These are phyloP conservation scores for Magnolia officinalis DNA, from an alignment of 164 flowering plant species.

Conservation along the genomic window DNA sequence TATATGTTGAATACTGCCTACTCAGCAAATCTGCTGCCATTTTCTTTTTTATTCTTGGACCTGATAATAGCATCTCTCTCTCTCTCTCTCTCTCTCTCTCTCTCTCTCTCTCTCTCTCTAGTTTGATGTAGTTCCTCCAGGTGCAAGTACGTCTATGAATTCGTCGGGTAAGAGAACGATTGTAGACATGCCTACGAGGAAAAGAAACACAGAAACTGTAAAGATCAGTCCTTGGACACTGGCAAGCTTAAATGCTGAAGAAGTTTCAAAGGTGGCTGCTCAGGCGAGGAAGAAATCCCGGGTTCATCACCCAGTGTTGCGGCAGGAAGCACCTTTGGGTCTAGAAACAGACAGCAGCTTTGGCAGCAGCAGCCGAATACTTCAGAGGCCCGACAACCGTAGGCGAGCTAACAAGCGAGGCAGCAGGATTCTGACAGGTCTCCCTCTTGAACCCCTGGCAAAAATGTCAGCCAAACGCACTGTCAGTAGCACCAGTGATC, in stretches of 20 bases:
- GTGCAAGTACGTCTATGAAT: constrained; percentile 59
- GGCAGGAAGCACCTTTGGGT: constrained; percentile 39
- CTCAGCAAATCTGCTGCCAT: neutral
- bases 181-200: constrained; percentile 50
- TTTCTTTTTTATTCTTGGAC: neutral
- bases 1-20: too few species aligned
- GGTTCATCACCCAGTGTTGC: constrained; percentile 72
- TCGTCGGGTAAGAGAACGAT: constrained; percentile 56
- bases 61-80: neutral
- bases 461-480: constrained; percentile 35
- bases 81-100: neutral
- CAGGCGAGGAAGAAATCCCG: constrained; percentile 87
- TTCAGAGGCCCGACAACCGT: constrained; percentile 49
- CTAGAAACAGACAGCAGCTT: constrained; percentile 64
- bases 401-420: constrained; percentile 55
- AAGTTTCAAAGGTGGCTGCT: constrained; percentile 81
- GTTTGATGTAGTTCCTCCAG: constrained; percentile 97
- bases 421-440: constrained; percentile 68
- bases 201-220: constrained; percentile 55
- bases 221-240: constrained; percentile 95
- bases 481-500: constrained; percentile 21
- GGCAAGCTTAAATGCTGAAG: constrained; percentile 87
- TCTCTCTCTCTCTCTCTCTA: constrained; percentile 23
- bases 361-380: constrained; percentile 63
- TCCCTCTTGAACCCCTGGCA: constrained; percentile 42